Percentiles rank a stretch among this genome's conserved stretches.
These are phyloP conservation scores for Phytophthora pluvialis DNA, from an alignment of 352 stramenopile genomes.

Conservation along the genomic window DNA sequence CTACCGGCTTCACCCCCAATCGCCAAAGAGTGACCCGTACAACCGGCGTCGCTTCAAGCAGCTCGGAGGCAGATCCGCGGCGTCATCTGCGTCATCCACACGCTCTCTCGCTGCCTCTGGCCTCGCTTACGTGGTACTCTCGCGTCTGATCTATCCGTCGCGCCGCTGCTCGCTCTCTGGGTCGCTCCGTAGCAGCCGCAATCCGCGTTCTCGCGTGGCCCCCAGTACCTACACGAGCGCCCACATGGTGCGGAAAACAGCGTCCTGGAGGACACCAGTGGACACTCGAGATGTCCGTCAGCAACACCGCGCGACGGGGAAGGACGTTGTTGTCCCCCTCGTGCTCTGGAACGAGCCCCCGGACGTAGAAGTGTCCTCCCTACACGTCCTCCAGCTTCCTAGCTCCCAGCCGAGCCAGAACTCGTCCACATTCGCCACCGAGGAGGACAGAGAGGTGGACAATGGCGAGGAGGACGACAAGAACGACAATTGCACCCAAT, in stretches of 20 bases:
- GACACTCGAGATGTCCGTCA: slow-evolving; percentile 18
- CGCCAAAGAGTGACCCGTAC: background rate
- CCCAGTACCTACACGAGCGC: background rate
- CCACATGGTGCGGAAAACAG: slow-evolving; percentile 30
- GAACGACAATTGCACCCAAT: slow-evolving; percentile 43
- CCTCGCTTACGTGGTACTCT: background rate
- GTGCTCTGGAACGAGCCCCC: slow-evolving; percentile 75
- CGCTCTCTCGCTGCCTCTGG: background rate
- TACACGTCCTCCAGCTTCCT: slow-evolving; percentile 75
- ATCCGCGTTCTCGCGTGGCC: background rate
- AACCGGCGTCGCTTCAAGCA: slow-evolving; percentile 28
- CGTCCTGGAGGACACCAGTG: slow-evolving; percentile 24
- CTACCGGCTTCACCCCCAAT: background rate
- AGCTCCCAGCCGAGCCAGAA: slow-evolving; percentile 73
- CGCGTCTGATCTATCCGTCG: slow-evolving; percentile 4
- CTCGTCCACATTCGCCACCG: slow-evolving; percentile 34
- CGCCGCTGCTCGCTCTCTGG: background rate
- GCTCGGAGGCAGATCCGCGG: slow-evolving; percentile 4
- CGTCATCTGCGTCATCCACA: background rate
- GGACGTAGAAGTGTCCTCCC: slow-evolving; percentile 51
- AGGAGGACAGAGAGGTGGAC: slow-evolving; percentile 44
- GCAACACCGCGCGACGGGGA: slow-evolving; percentile 10
- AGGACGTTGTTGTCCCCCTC: slow-evolving; percentile 68
- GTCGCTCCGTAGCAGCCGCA: slow-evolving; percentile 8
- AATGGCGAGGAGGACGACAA: slow-evolving; percentile 41